These are phyloP conservation scores for Paramecium pentaurelia DNA, from an alignment of 73 alveolate genomes.

Conservation along the genomic window DNA sequence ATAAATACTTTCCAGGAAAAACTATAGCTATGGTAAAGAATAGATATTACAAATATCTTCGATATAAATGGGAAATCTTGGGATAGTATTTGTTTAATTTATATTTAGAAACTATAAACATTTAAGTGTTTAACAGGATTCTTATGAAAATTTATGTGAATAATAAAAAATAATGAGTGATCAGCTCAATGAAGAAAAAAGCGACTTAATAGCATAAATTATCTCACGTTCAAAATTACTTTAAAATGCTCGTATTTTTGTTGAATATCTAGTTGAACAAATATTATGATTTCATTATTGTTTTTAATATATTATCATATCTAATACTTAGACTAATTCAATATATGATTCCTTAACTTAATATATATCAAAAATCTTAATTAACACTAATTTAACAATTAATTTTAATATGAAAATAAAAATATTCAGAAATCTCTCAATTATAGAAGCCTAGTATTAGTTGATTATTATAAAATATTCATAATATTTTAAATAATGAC, in stretches of 20 bases:
- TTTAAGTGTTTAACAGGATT: neutral
- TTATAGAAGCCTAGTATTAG: too few relatives aligned
- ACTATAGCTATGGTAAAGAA: constrained; percentile 45
- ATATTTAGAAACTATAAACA: constrained; percentile 2
- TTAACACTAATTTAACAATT: neutral
- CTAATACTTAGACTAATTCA: neutral
- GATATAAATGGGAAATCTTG: constrained; percentile 37
- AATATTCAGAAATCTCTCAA: neutral
- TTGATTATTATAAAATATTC: too few relatives aligned
- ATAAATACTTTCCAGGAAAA: constrained; percentile 39
- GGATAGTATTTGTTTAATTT: neutral
- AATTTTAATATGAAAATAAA: neutral
- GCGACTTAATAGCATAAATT: neutral
- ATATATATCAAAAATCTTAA: neutral
- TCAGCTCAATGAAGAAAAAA: neutral
- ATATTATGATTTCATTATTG: neutral
- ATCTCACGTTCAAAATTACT: neutral
- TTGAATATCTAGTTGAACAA: constrained; percentile 2
- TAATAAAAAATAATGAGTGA: neutral
- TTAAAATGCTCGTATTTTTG: neutral
- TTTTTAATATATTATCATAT: neutral
- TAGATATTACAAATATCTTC: constrained; percentile 12
- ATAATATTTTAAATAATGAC: too few relatives aligned
- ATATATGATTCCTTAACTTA: neutral
- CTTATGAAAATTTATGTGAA: constrained; percentile 30